phyloP scores from a whole-genome alignment of 139 green algal species.

The Chlorella sp. region DNA sequence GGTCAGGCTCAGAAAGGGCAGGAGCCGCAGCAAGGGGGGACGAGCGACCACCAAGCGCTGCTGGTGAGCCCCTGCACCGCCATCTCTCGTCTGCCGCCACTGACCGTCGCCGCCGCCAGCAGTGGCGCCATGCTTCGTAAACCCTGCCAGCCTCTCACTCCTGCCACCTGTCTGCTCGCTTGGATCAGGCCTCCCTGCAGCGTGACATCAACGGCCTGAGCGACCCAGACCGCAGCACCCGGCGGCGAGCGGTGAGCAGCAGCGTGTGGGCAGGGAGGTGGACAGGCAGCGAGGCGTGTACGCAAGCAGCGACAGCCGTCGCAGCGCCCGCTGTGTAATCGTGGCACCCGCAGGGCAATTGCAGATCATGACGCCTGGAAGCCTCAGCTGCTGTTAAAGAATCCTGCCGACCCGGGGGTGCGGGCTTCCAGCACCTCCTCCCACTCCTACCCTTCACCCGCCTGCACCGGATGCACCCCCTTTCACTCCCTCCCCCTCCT shows the following conservation, averaged over 20 bases:
- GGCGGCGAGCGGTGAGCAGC: conserved; percentile 50
- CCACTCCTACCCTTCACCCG: background rate
- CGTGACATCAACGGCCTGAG: conserved; percentile 80
- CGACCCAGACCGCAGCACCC: conserved; percentile 69
- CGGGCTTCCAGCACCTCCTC: background rate
- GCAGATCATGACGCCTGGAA: conserved; percentile 5
- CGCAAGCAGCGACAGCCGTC: too few species aligned
- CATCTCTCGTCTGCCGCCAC: background rate
- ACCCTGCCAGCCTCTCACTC: background rate
- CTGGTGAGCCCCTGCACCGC: conserved; percentile 4
- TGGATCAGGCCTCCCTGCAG: conserved; percentile 55
- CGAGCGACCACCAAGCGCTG: conserved; percentile 12
- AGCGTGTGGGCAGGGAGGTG: too few species aligned
- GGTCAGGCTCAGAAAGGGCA: background rate
- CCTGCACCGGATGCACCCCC: too few species aligned
- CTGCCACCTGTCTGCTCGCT: background rate
- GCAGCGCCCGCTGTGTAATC: too few species aligned
- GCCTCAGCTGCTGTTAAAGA: background rate
- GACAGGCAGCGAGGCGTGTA: too few species aligned
- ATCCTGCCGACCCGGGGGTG: background rate
- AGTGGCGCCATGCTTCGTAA: background rate
- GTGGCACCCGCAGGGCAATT: too few species aligned
- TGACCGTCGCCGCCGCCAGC: background rate
- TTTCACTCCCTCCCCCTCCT: background rate
- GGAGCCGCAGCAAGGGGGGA: background rate